Base-by-base conservation (phyloP, 2,329 filamentous ascomycete genomes). In the Aureobasidium uvarum region DNA sequence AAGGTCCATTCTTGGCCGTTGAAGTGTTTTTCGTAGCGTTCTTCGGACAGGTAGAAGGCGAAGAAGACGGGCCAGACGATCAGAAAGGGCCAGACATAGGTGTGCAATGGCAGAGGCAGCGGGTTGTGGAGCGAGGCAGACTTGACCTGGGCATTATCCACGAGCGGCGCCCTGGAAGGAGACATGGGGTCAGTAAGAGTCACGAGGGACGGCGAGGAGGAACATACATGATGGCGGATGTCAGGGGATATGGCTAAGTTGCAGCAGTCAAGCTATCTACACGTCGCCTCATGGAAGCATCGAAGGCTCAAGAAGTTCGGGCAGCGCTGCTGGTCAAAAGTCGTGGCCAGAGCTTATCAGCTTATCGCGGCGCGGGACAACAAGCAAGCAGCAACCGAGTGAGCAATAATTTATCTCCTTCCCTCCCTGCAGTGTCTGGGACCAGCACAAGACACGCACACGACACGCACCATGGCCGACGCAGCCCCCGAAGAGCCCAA, bases 1-100 rank as follows among this genome's bases (percentile, higher is more conserved):
- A 96, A 96, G 0, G 96, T 98, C 94, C 95, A 99, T 83, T 99
- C 95, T 71, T 90, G 88, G n/a, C 89, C 93, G 72, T 90, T 86
- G 69, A 99, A 96, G 81, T 98, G 88, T 75, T 88, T 89, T 70
- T 96, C 89, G 78, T 99, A 99, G 70, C 91, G 87, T 63, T 92
- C 89, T 68, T 87, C 83, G 25, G 87, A 89, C 63, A 96, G 86
- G 77, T 96, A 98, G 78, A 93, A 87, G 76, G 90, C 86, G 70
- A 96, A 85, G 79, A 98, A 98, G 72, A 90, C 80, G 62, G 96
- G 95, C 93, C 96, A 99, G 73, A 93, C 82, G 71, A 97, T 87
- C 67, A 89, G 81, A 74, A 97, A 99, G 0, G 95, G 95, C 91
- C 92, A 96, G 72, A 96, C 80, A 76, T 99, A 99, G 71, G 91